A percentile compares a stretch with the other conserved stretches of the same genome.
These are phyloP conservation scores for Penicillium thymicola DNA, from an alignment of 2,329 filamentous ascomycete genomes.

Conservation along the genomic window DNA sequence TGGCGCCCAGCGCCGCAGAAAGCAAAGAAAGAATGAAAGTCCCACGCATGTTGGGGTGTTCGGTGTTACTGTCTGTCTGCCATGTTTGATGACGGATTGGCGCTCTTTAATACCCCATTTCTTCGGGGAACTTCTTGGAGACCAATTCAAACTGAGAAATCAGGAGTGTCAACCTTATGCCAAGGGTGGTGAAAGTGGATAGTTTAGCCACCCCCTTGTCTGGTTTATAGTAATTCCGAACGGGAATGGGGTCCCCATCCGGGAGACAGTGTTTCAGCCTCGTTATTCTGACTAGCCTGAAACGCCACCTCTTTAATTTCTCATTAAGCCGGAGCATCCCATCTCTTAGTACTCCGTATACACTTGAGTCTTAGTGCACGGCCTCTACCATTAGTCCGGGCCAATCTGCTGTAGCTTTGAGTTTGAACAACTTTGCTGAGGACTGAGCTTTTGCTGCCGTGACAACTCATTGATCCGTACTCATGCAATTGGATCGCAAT, in stretches of 20 bases:
- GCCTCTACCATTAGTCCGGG: too few species aligned
- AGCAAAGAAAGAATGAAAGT: slow-evolving; percentile 24
- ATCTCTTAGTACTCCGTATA: too few species aligned
- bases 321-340: background rate
- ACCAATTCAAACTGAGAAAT: background rate
- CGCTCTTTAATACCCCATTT: background rate
- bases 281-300: background rate
- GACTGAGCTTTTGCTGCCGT: too few species aligned
- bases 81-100: background rate
- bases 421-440: too few species aligned
- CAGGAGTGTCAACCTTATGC: too few species aligned
- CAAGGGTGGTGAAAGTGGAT: background rate
- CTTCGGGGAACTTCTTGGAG: background rate
- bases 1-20: slow-evolving; percentile 24
- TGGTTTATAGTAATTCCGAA: background rate
- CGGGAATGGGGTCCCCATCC: background rate
- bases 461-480: too few species aligned
- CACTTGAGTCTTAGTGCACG: too few species aligned
- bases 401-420: too few species aligned
- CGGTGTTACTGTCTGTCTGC: slow-evolving; percentile 1
- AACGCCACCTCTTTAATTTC: background rate
- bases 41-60: slow-evolving; percentile 22
- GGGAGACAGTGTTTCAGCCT: background rate
- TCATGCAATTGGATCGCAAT: too few species aligned
- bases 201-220: background rate